Base-by-base conservation (phyloP, 139 green algal genomes). In the Chlamydomonas applanata region DNA sequence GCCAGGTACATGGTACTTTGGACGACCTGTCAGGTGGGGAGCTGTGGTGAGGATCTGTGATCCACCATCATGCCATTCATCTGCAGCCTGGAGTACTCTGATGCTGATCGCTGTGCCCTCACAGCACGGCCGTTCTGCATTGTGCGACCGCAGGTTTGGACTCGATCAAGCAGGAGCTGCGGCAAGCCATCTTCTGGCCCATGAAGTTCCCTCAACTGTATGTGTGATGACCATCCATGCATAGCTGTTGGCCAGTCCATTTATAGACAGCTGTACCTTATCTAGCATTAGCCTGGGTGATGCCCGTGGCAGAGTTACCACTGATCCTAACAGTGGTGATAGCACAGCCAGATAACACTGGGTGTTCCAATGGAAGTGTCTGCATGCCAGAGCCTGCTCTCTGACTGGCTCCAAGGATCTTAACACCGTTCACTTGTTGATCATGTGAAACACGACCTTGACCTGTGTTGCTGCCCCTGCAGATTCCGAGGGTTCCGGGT, bases 401-500 rank as follows among this genome's bases (percentile, higher is more conserved):
- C 5, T 14, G 5, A 9, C 33, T 34, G n/a, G 20, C n/a, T 24
- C 19, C 36, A 53, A 27, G 9, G 25, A 11, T 68, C 52, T 22
- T 59, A 24, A 20, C 30, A 16, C 3, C 2, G 69, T 34, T 5
- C 5, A 35, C 5, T 52, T 67, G 53, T 3, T 34, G 52, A 11
- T 30, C 3, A 19, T 75, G 14, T 30, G 14, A 36, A 24, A 54
- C 30, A 40, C n/a, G n/a, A 29, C 2, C 34, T 53, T 13, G 53
- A 60, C 63, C 44, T 19, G 30, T 13, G 9, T 27, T 20, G n/a
- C n/a, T n/a, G n/a, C n/a, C n/a, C n/a, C 35, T 44, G 40, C 79
- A 85, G 83, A 16, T 92, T 92, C 81, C 74, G 64, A 17, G 87
- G 85, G 34, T 82, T 89, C 5, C 74, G 87, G 13, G 65, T 77